phyloP scores from a whole-genome alignment of 345 rosid genomes.

The Acer campestre region DNA sequence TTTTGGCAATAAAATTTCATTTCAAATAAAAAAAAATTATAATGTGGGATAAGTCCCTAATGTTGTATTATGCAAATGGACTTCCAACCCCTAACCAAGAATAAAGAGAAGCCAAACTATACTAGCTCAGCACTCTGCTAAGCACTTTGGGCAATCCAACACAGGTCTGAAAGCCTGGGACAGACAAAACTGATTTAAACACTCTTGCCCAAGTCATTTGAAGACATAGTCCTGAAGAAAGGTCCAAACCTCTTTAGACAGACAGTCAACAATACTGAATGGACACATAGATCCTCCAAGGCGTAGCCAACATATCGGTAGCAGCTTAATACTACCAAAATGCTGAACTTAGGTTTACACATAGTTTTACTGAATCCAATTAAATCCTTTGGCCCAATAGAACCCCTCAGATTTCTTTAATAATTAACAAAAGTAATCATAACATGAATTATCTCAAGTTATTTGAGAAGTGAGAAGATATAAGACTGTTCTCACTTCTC shows the following conservation, averaged over 20 bases:
- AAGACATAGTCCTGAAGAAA: conserved; percentile 4
- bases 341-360: not conserved
- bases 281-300: not conserved
- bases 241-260: conserved; percentile 4
- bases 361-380: not conserved
- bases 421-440: not conserved
- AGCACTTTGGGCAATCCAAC: not conserved
- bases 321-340: not conserved
- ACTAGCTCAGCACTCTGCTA: not conserved
- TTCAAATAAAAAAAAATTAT: not conserved
- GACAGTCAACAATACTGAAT: not conserved
- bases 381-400: not conserved
- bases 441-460: not conserved
- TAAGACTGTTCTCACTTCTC: conserved; percentile 2
- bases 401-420: not conserved
- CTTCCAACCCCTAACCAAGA: not conserved
- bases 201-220: conserved; percentile 8
- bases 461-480: not conserved
- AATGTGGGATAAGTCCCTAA: not conserved
- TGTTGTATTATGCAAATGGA: not conserved
- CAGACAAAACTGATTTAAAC: conserved; percentile 11
- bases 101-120: not conserved
- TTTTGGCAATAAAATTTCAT: too few relatives aligned
- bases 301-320: not conserved
- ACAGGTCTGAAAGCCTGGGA: conserved; percentile 3